A percentile compares a stretch with the other conserved stretches of the same genome.
Conservation (phyloP, 169 alveolate species). For the Eimeria praecox region DNA sequence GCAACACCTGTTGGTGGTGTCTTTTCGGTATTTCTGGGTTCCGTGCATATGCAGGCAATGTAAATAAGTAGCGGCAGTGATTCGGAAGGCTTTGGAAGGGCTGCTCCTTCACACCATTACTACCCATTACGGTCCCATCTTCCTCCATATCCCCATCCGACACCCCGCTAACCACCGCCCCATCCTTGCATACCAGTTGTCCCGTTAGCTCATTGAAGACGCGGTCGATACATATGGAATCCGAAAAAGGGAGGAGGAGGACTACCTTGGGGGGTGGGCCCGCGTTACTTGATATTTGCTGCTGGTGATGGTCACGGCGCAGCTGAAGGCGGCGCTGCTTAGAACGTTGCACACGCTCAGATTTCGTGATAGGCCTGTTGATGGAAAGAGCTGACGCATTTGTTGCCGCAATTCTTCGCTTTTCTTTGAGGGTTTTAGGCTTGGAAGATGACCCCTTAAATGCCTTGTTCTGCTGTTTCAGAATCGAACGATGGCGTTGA, state of each 20-base stretch:
- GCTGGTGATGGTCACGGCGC: conserved; percentile 38
- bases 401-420: conserved; percentile 62
- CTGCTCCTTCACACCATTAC: background rate
- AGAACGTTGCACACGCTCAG: conserved; percentile 61
- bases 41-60: conserved; percentile 78
- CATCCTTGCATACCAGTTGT: background rate
- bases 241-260: conserved; percentile 56
- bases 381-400: conserved; percentile 9
- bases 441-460: conserved; percentile 72
- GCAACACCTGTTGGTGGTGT: conserved; percentile 64
- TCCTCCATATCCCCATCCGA: conserved; percentile 10
- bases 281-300: background rate
- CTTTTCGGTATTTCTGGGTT: conserved; percentile 67
- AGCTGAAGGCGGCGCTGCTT: conserved; percentile 70
- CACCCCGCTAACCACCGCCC: background rate
- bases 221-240: conserved; percentile 3
- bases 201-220: background rate
- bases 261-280: conserved; percentile 72
- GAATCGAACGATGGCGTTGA: conserved; percentile 78
- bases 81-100: background rate
- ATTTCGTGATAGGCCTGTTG: conserved; percentile 23
- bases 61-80: conserved; percentile 13
- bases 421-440: conserved; percentile 64
- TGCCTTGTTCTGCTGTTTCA: conserved; percentile 81
- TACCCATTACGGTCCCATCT: background rate